Evolutionary conservation across 768 basidiomycete species (phyloP).

Genomic region (Mrakia gelida): DNA sequence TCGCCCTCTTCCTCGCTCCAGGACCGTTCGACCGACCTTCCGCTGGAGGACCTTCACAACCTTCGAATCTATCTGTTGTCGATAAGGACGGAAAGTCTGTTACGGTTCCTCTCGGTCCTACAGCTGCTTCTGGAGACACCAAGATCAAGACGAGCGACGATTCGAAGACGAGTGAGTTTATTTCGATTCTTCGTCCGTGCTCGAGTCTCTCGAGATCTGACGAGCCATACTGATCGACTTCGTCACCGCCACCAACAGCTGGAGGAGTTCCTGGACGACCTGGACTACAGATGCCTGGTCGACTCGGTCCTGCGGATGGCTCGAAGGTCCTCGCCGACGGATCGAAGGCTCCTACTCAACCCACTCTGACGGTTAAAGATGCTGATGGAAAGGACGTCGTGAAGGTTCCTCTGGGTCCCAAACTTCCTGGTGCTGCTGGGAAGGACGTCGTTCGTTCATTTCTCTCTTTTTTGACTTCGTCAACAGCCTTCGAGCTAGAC

Average conservation of each 20-base stretch:
- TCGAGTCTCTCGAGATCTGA: background rate
- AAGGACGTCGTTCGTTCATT: background rate
- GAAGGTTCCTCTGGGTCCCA: background rate
- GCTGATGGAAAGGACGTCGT: background rate
- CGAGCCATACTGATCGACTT: background rate
- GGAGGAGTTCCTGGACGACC: background rate
- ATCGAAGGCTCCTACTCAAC: background rate
- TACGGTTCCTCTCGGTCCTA: background rate
- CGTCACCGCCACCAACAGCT: background rate
- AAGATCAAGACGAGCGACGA: background rate
- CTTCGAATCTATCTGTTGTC: background rate
- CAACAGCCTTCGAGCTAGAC: background rate
- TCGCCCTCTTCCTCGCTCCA: background rate
- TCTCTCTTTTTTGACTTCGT: too few species aligned
- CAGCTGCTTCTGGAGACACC: background rate
- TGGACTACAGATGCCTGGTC: background rate
- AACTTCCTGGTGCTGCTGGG: background rate
- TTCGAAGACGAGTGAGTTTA: background rate
- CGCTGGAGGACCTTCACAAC: background rate
- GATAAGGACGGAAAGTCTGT: background rate
- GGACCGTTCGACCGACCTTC: constrained; percentile 2
- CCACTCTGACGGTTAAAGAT: background rate
- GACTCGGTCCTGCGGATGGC: background rate
- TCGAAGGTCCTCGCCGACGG: background rate
- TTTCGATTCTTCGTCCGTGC: background rate